A percentile compares a stretch with the other conserved stretches of the same genome.
Evolutionary conservation across 2,329 filamentous ascomycete species (phyloP).

Genomic region (Penicillium paneum): DNA sequence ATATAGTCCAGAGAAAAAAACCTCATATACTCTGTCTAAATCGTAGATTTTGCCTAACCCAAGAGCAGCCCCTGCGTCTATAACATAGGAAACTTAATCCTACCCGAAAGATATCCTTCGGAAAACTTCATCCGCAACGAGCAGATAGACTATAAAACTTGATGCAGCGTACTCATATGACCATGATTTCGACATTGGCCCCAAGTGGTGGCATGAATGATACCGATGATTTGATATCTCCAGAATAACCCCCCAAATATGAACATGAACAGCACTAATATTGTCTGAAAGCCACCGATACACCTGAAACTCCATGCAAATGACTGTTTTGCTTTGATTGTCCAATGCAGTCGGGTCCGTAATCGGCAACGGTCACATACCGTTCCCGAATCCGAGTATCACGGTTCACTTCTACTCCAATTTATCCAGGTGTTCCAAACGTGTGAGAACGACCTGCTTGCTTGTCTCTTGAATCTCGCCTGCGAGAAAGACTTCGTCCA

Average conservation of each 20-base stretch:
- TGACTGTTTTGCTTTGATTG: slow-evolving; percentile 17
- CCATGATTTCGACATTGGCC: slow-evolving; percentile 18
- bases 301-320: slow-evolving; percentile 22
- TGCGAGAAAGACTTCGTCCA: slow-evolving; percentile 96
- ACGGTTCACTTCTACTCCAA: slow-evolving; percentile 61
- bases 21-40: too few species aligned
- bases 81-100: neutral
- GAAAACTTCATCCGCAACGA: neutral
- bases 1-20: too few species aligned
- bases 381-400: neutral
- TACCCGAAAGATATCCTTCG: neutral
- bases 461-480: slow-evolving; percentile 99
- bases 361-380: neutral
- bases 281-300: slow-evolving; percentile 4
- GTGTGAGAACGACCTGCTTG: slow-evolving; percentile 93
- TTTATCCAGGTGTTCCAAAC: slow-evolving; percentile 94
- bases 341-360: slow-evolving; percentile 4
- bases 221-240: slow-evolving; percentile 7
- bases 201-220: slow-evolving; percentile 14
- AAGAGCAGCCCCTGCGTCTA: too few species aligned
- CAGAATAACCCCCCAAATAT: slow-evolving; percentile 5
- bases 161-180: neutral
- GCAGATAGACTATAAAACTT: neutral
- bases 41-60: too few species aligned
- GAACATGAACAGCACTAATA: slow-evolving; percentile 6